These are phyloP conservation scores for Fusarium chaquense DNA, from an alignment of 2,329 filamentous ascomycete species.

Conservation along the genomic window DNA sequence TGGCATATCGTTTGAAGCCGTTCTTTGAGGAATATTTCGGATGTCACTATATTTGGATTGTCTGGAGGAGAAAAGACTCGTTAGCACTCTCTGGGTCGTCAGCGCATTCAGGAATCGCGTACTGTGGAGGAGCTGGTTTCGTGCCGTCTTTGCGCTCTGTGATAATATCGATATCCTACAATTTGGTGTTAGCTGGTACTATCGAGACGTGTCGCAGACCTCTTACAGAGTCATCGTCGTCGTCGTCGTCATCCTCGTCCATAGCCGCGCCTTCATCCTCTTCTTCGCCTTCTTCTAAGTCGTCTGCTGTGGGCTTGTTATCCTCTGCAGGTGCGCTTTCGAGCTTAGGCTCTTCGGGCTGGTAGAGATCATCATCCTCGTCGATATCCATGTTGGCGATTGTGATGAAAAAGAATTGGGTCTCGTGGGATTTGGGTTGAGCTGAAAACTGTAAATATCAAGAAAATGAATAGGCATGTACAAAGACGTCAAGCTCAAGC, in stretches of 20 bases:
- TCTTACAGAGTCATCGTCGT: conserved; percentile 59
- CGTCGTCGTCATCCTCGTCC: conserved; percentile 58
- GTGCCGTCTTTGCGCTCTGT: conserved; percentile 74
- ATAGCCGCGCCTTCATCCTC: conserved; percentile 71
- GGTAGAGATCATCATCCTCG: conserved; percentile 76
- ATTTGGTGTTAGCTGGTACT: conserved; percentile 12
- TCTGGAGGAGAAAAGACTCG: conserved; percentile 50
- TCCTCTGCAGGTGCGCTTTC: conserved; percentile 49
- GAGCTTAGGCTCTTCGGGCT: conserved; percentile 66
- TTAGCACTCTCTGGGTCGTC: conserved; percentile 13
- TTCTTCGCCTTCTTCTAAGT: conserved; percentile 73
- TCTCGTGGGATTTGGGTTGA: neutral
- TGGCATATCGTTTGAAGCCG: conserved; percentile 64
- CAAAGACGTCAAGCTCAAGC: conserved; percentile 40
- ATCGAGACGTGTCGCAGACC: neutral
- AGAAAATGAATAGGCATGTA: conserved; percentile 3
- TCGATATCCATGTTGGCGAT: conserved; percentile 70
- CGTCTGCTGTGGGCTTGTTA: conserved; percentile 59
- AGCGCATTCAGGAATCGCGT: conserved; percentile 48
- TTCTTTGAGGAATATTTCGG: conserved; percentile 72
- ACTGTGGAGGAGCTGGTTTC: conserved; percentile 70
- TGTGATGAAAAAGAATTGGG: neutral
- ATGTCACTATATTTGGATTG: conserved; percentile 74
- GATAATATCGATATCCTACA: conserved; percentile 75
- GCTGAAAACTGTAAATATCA: neutral